phyloP scores from a whole-genome alignment of 129 eudicot genomes.

The Artemisia annua region DNA sequence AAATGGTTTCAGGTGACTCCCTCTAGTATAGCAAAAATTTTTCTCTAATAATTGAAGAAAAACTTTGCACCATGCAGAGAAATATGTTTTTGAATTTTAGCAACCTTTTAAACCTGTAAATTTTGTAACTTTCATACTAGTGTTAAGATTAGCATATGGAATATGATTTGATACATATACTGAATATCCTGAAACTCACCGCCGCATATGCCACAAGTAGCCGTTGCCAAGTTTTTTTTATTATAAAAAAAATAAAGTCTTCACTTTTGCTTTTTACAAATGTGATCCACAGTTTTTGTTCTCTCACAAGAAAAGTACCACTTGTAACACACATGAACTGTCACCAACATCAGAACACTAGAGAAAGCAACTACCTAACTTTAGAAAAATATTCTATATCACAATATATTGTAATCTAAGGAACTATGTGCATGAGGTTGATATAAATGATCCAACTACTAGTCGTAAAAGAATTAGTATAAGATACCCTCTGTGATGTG shows the following conservation, averaged over 20 bases:
- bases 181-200: conserved; percentile 12
- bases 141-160: conserved; percentile 4
- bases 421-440: background rate
- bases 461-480: background rate
- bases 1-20: conserved; percentile 65
- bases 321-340: background rate
- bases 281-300: conserved; percentile 18
- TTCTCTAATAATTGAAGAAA: too few relatives aligned
- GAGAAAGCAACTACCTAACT: background rate
- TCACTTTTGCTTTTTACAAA: background rate
- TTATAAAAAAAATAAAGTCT: background rate
- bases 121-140: background rate
- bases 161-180: conserved; percentile 2
- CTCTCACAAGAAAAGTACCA: background rate
- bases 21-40: too few relatives aligned
- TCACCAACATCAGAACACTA: background rate
- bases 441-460: background rate
- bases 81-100: background rate
- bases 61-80: background rate
- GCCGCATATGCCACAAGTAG: conserved; percentile 18
- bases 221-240: background rate
- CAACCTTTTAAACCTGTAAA: background rate
- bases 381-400: background rate
- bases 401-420: background rate
- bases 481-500: background rate